Conservation (phyloP, 169 alveolate genomes). For the Pseudocohnilembus persalinus region DNA sequence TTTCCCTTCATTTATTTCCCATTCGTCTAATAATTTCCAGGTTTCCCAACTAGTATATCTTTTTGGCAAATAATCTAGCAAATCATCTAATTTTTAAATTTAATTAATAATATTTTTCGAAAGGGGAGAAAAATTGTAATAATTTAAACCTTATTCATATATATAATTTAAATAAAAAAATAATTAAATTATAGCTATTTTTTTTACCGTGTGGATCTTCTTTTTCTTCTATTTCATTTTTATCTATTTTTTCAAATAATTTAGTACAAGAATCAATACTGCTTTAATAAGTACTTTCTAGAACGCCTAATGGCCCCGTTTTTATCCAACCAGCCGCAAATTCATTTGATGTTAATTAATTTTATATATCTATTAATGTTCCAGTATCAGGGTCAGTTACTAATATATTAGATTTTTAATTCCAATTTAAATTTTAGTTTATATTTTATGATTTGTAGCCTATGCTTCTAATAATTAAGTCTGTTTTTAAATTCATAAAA, state of each 20-base stretch:
- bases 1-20: conserved; percentile 27
- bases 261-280: conserved; percentile 30
- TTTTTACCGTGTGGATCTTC: not conserved
- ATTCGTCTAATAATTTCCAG: conserved; percentile 36
- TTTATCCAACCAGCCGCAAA: conserved; percentile 73
- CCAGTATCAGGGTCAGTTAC: conserved; percentile 54
- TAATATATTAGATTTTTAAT: conserved; percentile 24
- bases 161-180: too few species aligned
- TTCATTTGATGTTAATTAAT: conserved; percentile 27
- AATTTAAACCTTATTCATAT: too few species aligned
- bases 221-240: not conserved
- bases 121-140: not conserved
- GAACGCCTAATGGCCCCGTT: conserved; percentile 70
- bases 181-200: too few species aligned
- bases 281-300: conserved; percentile 59
- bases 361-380: conserved; percentile 1
- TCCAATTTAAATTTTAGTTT: conserved; percentile 39
- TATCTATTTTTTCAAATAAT: conserved; percentile 1
- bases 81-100: not conserved
- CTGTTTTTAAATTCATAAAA: conserved; percentile 25
- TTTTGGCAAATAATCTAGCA: conserved; percentile 6
- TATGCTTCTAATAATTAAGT: conserved; percentile 47
- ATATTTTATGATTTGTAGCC: conserved; percentile 52
- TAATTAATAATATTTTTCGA: not conserved
- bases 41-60: not conserved